Conservation (phyloP, 495 filamentous ascomycete species). For the Extremus antarcticus region DNA sequence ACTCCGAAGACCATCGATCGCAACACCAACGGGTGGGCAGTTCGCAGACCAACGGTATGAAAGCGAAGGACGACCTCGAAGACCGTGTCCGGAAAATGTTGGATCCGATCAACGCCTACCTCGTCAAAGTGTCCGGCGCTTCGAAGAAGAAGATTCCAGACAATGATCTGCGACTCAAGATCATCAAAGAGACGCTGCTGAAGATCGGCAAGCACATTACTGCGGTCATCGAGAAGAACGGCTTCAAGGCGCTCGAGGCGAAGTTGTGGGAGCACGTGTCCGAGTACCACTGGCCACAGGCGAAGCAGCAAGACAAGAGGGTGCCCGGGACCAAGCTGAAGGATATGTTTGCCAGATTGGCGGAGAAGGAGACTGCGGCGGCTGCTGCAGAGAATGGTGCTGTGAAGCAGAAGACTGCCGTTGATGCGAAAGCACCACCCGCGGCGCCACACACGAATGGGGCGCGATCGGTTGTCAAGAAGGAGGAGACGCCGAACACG, state of each 20-base stretch:
- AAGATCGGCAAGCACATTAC: conserved; percentile 43
- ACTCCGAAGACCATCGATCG: conserved; percentile 24
- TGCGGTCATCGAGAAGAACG: conserved; percentile 25
- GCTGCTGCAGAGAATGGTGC: not conserved
- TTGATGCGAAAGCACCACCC: not conserved
- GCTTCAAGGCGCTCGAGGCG: conserved; percentile 23
- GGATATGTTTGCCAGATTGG: conserved; percentile 38
- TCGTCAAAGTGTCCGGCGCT: conserved; percentile 48
- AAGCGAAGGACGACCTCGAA: conserved; percentile 26
- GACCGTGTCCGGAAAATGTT: conserved; percentile 48
- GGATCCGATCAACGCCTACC: conserved; percentile 47
- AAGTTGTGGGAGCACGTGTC: conserved; percentile 25
- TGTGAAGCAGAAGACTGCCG: not conserved
- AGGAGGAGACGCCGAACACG: not conserved
- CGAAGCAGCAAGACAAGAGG: conserved; percentile 12
- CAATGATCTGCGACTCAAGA: conserved; percentile 45
- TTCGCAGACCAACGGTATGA: conserved; percentile 15
- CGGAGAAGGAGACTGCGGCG: conserved; percentile 6
- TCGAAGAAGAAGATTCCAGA: conserved; percentile 53
- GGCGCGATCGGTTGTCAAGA: not conserved
- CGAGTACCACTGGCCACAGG: conserved; percentile 30
- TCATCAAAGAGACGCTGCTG: conserved; percentile 40
- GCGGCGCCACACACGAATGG: not conserved
- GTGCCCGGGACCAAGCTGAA: conserved; percentile 33
- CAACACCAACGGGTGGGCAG: conserved; percentile 15